Percentiles rank a stretch among this genome's conserved stretches.
These are phyloP conservation scores for Puccinia hordei DNA, from an alignment of 1,284 basidiomycete species.

Conservation along the genomic window DNA sequence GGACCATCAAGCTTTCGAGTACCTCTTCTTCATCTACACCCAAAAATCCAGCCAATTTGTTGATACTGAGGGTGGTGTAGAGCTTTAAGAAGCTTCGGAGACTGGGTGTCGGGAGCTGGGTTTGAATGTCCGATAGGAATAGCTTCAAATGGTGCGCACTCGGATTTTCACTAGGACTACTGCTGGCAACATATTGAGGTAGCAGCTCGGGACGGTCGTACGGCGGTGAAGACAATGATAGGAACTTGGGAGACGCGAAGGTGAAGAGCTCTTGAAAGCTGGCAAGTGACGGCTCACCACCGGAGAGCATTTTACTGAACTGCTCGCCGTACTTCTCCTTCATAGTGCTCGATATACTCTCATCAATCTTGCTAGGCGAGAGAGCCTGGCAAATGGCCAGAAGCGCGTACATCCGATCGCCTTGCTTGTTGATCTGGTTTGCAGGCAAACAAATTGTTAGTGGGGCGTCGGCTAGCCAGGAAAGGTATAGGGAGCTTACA, in stretches of 20 bases:
- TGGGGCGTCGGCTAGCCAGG: not conserved
- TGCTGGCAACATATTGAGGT: conserved; percentile 63
- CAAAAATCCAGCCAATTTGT: conserved; percentile 87
- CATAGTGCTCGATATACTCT: conserved; percentile 88
- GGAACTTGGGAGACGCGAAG: conserved; percentile 94
- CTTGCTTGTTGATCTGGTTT: conserved; percentile 86
- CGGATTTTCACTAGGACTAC: conserved; percentile 67
- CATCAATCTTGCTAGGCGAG: conserved; percentile 82
- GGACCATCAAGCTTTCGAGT: conserved; percentile 92
- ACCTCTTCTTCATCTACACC: conserved; percentile 85
- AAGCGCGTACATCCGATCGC: conserved; percentile 94
- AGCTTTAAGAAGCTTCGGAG: conserved; percentile 89
- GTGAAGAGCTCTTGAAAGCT: conserved; percentile 93
- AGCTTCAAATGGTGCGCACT: conserved; percentile 79
- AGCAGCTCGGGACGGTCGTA: conserved; percentile 80
- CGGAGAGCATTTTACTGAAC: conserved; percentile 76
- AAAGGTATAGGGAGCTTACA: conserved; percentile 61
- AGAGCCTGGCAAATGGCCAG: conserved; percentile 90
- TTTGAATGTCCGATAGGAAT: conserved; percentile 77
- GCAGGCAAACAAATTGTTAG: conserved; percentile 23
- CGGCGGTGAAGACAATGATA: conserved; percentile 81
- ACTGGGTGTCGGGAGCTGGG: conserved; percentile 77
- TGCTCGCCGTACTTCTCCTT: conserved; percentile 93
- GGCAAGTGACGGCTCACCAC: conserved; percentile 74
- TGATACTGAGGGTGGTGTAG: conserved; percentile 88